Conservation (phyloP, 345 rosid species). For the Adansonia digitata region DNA sequence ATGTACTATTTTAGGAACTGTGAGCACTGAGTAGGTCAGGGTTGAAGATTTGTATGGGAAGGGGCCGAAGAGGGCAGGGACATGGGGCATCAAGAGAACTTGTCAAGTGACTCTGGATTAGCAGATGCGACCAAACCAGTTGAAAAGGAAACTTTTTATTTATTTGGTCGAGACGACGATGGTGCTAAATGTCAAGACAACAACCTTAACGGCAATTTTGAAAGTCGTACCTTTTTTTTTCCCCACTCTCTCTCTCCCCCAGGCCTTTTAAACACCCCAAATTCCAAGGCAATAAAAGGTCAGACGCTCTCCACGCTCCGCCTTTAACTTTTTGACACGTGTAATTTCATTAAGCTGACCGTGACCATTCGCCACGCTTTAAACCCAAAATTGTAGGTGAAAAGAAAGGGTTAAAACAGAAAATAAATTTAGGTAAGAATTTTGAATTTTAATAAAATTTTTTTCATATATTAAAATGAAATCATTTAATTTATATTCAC, state of each 20-base stretch:
- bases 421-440: no score
- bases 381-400: no score
- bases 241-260: no score
- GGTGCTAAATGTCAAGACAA: no score
- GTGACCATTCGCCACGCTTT: no score
- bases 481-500: no score
- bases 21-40: background rate
- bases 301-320: background rate
- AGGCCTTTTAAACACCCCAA: background rate
- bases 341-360: no score
- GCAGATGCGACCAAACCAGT: background rate
- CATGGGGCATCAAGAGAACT: background rate
- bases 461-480: no score
- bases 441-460: no score
- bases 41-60: background rate
- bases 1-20: background rate
- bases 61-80: background rate
- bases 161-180: no score
- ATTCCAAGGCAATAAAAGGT: slow-evolving; percentile 19
- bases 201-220: slow-evolving; percentile 25
- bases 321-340: no score
- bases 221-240: background rate
- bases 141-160: background rate
- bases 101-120: background rate
- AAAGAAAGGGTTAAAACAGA: no score